Conservation (phyloP, 2,329 filamentous ascomycete species). For the Trichoderma cornu-damae region DNA sequence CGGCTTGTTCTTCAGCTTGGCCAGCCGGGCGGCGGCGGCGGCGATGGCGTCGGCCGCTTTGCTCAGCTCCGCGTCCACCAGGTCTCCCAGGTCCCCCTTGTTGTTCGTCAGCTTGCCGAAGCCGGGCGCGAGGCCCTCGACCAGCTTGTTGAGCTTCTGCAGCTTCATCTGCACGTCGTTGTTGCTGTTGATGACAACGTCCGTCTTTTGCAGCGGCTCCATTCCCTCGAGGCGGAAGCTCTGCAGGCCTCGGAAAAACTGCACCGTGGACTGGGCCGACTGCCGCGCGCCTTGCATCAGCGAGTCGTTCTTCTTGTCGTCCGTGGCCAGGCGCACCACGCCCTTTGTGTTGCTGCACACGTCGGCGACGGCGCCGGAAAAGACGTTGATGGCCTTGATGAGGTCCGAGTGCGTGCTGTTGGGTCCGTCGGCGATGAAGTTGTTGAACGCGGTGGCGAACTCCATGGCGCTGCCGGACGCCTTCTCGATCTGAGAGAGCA, state of each 20-base stretch:
- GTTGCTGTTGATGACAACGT: slow-evolving; percentile 96
- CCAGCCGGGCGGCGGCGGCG: slow-evolving; percentile 80
- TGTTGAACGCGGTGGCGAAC: slow-evolving; percentile 97
- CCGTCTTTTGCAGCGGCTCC: slow-evolving; percentile 86
- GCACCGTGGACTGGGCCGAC: slow-evolving; percentile 79
- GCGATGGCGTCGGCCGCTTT: slow-evolving; percentile 96
- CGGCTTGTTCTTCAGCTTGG: slow-evolving; percentile 94
- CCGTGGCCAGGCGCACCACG: slow-evolving; percentile 83
- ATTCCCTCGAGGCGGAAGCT: slow-evolving; percentile 91
- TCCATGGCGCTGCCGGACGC: slow-evolving; percentile 91
- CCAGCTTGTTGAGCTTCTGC: slow-evolving; percentile 87
- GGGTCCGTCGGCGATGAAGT: slow-evolving; percentile 94
- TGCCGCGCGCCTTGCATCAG: slow-evolving; percentile 77
- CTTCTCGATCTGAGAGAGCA: slow-evolving; percentile 95
- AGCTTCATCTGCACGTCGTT: slow-evolving; percentile 93
- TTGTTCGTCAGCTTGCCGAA: slow-evolving; percentile 72
- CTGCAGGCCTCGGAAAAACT: slow-evolving; percentile 90
- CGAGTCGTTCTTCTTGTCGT: slow-evolving; percentile 90
- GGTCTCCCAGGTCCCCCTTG: slow-evolving; percentile 82
- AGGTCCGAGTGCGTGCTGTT: slow-evolving; percentile 85
- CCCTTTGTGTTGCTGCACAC: slow-evolving; percentile 96
- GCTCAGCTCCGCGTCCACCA: slow-evolving; percentile 85
- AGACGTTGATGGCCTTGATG: slow-evolving; percentile 86
- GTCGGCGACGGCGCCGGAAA: slow-evolving; percentile 85
- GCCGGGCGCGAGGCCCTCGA: slow-evolving; percentile 85